Percentiles rank a stretch among this genome's conserved stretches.
These are phyloP conservation scores for Termitomyces sp. DNA, from an alignment of 768 basidiomycete species.

Conservation along the genomic window DNA sequence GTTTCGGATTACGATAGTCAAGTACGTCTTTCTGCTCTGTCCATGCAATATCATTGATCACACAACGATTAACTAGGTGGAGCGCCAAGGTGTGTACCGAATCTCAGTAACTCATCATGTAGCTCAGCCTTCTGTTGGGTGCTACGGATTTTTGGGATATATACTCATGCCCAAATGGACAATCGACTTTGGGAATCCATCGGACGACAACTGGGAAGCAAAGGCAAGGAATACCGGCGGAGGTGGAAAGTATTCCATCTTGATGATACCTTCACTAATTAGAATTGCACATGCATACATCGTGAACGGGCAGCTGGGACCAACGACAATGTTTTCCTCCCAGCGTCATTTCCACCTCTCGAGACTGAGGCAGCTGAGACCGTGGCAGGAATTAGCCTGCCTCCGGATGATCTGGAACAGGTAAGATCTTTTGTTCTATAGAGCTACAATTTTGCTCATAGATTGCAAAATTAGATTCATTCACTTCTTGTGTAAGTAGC, in stretches of 20 bases:
- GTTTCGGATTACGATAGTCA: constrained; percentile 8
- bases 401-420: constrained; percentile 44
- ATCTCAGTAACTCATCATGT: neutral
- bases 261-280: neutral
- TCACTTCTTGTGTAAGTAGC: constrained; percentile 51
- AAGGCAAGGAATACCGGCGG: constrained; percentile 47
- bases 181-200: constrained; percentile 36
- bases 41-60: neutral
- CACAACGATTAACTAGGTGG: neutral
- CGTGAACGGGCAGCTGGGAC: constrained; percentile 30
- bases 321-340: constrained; percentile 42
- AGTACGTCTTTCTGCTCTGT: neutral
- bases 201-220: constrained; percentile 32
- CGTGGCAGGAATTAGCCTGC: constrained; percentile 27
- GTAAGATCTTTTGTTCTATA: constrained; percentile 22
- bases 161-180: constrained; percentile 37
- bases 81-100: constrained; percentile 8
- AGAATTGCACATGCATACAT: constrained; percentile 38
- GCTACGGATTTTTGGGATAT: constrained; percentile 14
- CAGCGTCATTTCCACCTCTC: constrained; percentile 47
- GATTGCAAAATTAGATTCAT: constrained; percentile 40
- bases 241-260: constrained; percentile 30
- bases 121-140: neutral
- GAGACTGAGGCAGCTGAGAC: constrained; percentile 16
- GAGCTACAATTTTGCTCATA: neutral